Percentiles rank a stretch among this genome's conserved stretches.
phyloP scores from a whole-genome alignment of 495 filamentous ascomycete genomes.

The Podospora australis region DNA sequence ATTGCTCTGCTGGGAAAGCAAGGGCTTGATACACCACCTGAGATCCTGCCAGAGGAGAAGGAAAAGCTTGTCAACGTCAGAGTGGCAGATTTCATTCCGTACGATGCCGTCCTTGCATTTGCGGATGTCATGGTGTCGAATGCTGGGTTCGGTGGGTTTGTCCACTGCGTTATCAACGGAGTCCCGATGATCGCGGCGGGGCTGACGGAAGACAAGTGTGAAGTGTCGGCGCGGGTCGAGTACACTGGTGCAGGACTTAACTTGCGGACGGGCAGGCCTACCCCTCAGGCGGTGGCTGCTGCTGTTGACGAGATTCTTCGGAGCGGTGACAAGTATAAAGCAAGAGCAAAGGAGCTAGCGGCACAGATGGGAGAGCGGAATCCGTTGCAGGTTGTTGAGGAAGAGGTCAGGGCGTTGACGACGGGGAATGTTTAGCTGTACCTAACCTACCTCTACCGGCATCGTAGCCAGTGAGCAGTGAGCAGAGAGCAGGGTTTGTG shows the following conservation, averaged over 20 bases:
- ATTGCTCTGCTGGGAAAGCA: conserved; percentile 27
- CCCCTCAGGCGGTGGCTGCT: conserved; percentile 15
- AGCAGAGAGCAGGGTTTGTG: too few species aligned
- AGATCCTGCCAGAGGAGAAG: conserved; percentile 1
- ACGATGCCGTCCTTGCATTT: conserved; percentile 24
- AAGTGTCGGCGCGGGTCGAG: conserved; percentile 24
- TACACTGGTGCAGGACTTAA: conserved; percentile 30
- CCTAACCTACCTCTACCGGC: too few species aligned
- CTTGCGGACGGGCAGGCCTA: conserved; percentile 22
- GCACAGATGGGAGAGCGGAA: conserved; percentile 17
- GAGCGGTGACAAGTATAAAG: conserved; percentile 18
- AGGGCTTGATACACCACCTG: conserved; percentile 16
- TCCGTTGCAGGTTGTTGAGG: conserved; percentile 19
- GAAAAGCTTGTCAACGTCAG: conserved; percentile 14
- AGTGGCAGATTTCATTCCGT: conserved; percentile 34
- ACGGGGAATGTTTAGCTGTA: too few species aligned
- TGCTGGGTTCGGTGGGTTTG: conserved; percentile 29
- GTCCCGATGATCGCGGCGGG: conserved; percentile 30
- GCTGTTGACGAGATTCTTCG: conserved; percentile 26
- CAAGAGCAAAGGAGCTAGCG: conserved; percentile 19
- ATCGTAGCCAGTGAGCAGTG: too few species aligned
- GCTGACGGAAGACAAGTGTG: conserved; percentile 28
- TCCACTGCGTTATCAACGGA: conserved; percentile 26
- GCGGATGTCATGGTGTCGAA: conserved; percentile 31
- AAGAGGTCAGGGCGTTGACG: conserved; percentile 19